Base-by-base conservation (phyloP, 2,329 filamentous ascomycete species). In the Aspergillus calidoustus region DNA sequence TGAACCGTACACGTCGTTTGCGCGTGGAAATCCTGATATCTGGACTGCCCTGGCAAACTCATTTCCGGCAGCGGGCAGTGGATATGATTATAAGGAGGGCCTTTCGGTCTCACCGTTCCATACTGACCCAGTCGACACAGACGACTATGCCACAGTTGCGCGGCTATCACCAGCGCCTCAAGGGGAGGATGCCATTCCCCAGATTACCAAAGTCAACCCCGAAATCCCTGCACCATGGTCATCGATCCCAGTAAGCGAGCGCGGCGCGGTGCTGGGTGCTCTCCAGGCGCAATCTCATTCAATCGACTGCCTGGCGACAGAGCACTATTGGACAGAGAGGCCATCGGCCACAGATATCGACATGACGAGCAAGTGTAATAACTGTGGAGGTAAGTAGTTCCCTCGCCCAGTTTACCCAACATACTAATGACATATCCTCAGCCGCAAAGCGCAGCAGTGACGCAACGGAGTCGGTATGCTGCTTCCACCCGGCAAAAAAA, bases 401-500 rank as follows among this genome's bases (percentile, higher is more conserved):
- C 19, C 19, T 19, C 19, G 19, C 19, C 19, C 19, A 19, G 19
- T 19, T 19, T 1, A 19, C 19, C 19, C 19, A 2, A 19, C 19
- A 19, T 19, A 19, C 19, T 19, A 19, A 19, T 19, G 19, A 19
- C 19, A 19, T 19, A 19, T 19, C 19, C 25, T 15, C n/a, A 49
- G 54, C 38, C 8, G 22, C 3, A 28, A 56, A 56, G n/a, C 8
- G 30, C 9, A 2, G 11, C 3, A 31, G 8, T 3, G 13, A 15
- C 19, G 11, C 13, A 13, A 8, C 23, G 5, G 13, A 17, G 13
- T 41, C 53, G 5, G 13, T 8, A 54, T 55, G 54, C 44, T 30
- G 30, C 3, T 56, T 49, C n/a, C 54, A 56, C 30, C 54, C 44
- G 3, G 19, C 54, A 3, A 56, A 56, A n/a, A 49, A 48, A 3